Conservation (phyloP, 2,329 filamentous ascomycete genomes). For the Microcyclosporella mali region DNA sequence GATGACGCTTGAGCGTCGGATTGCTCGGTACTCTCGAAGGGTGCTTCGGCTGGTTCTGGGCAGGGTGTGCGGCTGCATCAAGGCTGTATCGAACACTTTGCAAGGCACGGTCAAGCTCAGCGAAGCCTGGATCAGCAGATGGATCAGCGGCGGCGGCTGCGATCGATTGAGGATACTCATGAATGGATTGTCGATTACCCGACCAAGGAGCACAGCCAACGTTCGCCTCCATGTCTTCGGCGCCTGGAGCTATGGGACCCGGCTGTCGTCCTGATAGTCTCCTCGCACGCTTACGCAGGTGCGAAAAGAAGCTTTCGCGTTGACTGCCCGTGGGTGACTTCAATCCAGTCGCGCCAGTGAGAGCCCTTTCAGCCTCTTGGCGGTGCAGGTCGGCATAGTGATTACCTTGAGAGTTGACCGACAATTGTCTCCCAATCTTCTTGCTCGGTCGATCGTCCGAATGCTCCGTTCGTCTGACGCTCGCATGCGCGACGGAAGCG, state of each 20-base stretch:
- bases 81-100: constrained; percentile 56
- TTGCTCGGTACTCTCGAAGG: constrained; percentile 38
- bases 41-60: constrained; percentile 31
- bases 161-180: constrained; percentile 48
- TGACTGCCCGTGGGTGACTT: constrained; percentile 71
- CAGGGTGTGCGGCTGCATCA: constrained; percentile 37
- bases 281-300: constrained; percentile 86
- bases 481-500: constrained; percentile 82
- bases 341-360: constrained; percentile 73
- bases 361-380: constrained; percentile 81
- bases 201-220: constrained; percentile 86
- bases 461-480: constrained; percentile 48
- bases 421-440: constrained; percentile 93
- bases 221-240: constrained; percentile 88
- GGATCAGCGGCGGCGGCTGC: constrained; percentile 40
- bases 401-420: constrained; percentile 84
- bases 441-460: constrained; percentile 61
- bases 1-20: constrained; percentile 44
- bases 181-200: constrained; percentile 62
- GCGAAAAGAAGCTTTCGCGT: constrained; percentile 97
- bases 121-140: constrained; percentile 47
- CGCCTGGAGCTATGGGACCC: constrained; percentile 67
- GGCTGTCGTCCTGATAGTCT: constrained; percentile 88
- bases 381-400: constrained; percentile 86
- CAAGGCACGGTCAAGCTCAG: constrained; percentile 56